Percentiles rank a stretch among this genome's conserved stretches.
Evolutionary conservation across 1,284 basidiomycete genomes (phyloP).

Genomic region (Gomphus bonarii): DNA sequence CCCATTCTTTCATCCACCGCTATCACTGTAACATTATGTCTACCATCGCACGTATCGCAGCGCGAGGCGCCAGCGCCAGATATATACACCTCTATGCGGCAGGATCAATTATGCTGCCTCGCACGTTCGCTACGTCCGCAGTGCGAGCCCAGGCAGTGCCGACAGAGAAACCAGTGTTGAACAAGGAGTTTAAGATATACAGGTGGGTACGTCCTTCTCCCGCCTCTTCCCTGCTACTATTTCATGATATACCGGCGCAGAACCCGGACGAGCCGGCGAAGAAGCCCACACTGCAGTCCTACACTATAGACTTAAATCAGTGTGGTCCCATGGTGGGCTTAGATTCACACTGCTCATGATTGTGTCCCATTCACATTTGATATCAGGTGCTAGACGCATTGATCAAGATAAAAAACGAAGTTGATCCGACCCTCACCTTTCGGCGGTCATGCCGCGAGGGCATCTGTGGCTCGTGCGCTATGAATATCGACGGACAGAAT

Average conservation of each 20-base stretch:
- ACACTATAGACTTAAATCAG: constrained; percentile 89
- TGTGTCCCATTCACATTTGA: not conserved
- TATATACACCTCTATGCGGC: not conserved
- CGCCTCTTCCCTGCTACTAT: not conserved
- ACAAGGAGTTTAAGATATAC: constrained; percentile 94
- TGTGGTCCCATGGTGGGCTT: constrained; percentile 86
- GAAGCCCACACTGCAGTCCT: constrained; percentile 88
- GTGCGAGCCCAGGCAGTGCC: constrained; percentile 29
- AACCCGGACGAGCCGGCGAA: constrained; percentile 92
- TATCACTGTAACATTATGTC: not conserved
- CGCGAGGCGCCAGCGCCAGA: not conserved
- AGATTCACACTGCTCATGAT: no score
- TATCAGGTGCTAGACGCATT: constrained; percentile 76
- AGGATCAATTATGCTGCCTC: not conserved
- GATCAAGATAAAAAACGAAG: constrained; percentile 99
- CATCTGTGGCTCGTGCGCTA: constrained; percentile 97
- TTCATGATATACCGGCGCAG: constrained; percentile 28
- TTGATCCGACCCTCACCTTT: constrained; percentile 95
- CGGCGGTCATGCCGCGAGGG: constrained; percentile 95
- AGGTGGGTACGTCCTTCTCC: constrained; percentile 60
- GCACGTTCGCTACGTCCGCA: constrained; percentile 28
- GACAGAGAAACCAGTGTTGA: constrained; percentile 29
- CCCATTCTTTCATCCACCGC: no score
- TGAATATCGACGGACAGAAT: constrained; percentile 99
- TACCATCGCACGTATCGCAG: not conserved